Conservation (phyloP, 2,329 filamentous ascomycete genomes). For the Aureobasidium mangrovei region DNA sequence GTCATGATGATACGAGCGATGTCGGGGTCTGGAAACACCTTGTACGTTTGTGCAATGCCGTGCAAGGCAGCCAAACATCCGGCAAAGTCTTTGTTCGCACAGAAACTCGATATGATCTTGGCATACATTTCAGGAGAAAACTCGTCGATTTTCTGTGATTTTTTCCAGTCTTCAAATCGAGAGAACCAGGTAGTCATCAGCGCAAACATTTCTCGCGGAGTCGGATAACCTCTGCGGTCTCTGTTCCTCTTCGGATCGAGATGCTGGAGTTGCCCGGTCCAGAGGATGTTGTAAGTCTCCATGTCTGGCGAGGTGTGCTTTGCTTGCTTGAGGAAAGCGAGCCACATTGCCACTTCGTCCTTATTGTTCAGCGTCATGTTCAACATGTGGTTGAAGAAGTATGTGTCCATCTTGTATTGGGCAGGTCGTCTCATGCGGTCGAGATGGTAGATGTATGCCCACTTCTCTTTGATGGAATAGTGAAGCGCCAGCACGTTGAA, state of each 20-base stretch:
- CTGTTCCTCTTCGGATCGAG: neutral
- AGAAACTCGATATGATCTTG: slow-evolving; percentile 16
- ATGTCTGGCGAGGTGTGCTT: slow-evolving; percentile 13
- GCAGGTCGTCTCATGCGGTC: slow-evolving; percentile 54
- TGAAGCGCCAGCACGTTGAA: slow-evolving; percentile 67
- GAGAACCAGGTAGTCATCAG: slow-evolving; percentile 14
- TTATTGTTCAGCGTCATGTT: slow-evolving; percentile 28
- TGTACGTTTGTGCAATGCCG: slow-evolving; percentile 8
- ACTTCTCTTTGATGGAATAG: slow-evolving; percentile 55
- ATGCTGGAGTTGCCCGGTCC: slow-evolving; percentile 11
- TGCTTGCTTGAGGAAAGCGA: slow-evolving; percentile 9
- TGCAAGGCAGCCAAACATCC: slow-evolving; percentile 15
- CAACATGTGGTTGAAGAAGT: slow-evolving; percentile 72
- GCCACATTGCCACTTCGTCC: slow-evolving; percentile 7
- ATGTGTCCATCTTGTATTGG: slow-evolving; percentile 59
- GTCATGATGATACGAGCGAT: slow-evolving; percentile 13
- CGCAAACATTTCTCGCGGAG: slow-evolving; percentile 14
- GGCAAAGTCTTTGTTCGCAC: slow-evolving; percentile 14
- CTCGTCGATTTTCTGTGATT: neutral
- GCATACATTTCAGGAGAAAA: slow-evolving; percentile 14
- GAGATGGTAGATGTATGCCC: slow-evolving; percentile 50
- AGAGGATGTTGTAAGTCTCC: slow-evolving; percentile 16
- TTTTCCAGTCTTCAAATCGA: neutral
- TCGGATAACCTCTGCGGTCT: slow-evolving; percentile 6
- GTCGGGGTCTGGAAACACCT: slow-evolving; percentile 8